These are phyloP conservation scores for Strigomonas galati DNA, from an alignment of 208 protist species.

Conservation along the genomic window DNA sequence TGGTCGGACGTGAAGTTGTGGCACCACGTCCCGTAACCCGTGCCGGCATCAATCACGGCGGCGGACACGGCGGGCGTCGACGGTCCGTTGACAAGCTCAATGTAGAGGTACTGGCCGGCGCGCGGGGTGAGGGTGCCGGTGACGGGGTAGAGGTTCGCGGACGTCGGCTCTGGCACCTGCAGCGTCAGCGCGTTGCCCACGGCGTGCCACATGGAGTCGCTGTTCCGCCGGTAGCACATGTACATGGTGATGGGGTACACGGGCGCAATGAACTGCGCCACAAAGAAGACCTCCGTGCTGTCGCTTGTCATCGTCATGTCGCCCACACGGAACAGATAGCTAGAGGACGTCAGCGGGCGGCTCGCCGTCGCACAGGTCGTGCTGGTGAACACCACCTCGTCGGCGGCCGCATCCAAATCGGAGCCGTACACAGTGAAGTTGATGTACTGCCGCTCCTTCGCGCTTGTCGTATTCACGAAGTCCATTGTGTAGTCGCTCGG, in stretches of 20 bases:
- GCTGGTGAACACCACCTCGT: constrained; percentile 72
- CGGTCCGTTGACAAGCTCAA: constrained; percentile 31
- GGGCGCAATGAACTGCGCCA: constrained; percentile 68
- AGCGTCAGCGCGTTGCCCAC: constrained; percentile 56
- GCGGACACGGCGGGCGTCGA: constrained; percentile 16
- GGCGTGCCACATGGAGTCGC: constrained; percentile 48
- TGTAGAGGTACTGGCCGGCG: constrained; percentile 69
- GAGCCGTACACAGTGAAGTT: constrained; percentile 53
- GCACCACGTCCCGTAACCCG: constrained; percentile 71
- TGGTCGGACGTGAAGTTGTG: constrained; percentile 72
- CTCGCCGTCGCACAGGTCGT: constrained; percentile 36
- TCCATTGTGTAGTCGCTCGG: constrained; percentile 67
- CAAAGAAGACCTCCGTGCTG: constrained; percentile 40
- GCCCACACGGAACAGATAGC: constrained; percentile 34
- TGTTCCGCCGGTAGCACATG: constrained; percentile 55
- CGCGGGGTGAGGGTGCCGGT: constrained; percentile 36
- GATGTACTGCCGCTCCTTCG: constrained; percentile 73
- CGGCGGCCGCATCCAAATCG: constrained; percentile 32
- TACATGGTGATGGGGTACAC: constrained; percentile 26
- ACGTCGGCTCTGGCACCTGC: constrained; percentile 31
- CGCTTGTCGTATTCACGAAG: constrained; percentile 15
- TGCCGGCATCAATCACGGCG: constrained; percentile 42
- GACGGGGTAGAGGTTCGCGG: constrained; percentile 29
- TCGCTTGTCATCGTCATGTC: constrained; percentile 24
- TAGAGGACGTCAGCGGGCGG: constrained; percentile 29